Base-by-base conservation (phyloP, 1,284 basidiomycete species). In the Ganoderma boninense region DNA sequence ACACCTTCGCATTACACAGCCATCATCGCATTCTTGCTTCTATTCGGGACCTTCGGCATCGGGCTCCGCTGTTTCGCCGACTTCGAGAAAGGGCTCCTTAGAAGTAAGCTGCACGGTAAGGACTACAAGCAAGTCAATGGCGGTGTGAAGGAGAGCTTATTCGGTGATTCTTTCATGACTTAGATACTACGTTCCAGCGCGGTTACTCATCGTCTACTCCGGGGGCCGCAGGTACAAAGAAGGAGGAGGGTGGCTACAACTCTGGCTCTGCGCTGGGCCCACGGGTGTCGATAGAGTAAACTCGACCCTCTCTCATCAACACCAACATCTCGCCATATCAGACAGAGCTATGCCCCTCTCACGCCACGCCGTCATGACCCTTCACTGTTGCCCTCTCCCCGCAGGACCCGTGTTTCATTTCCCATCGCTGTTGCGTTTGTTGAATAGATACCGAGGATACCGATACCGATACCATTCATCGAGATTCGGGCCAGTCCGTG, bases 11-110 rank as follows among this genome's bases (percentile, higher is more conserved):
- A 23, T 65, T 18, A 23, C 46, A 29, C 63, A 95, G 93, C 92
- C 23, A 87, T 94, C 71, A 85, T 91, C 67, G 89, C 93, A 1
- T 93, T 95, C 81, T 67, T 95, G 23, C 83, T 95, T 61, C 79
- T 95, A 29, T 87, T 94, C 71, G 80, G 84, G 14, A 93, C 92
- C 14, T 94, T 95, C 76, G 86, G 83, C 13, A 87, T 95, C 38
- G 94, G 94, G 43, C 79, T 95, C 18, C 89, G 91, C 64, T 95
- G 94, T 78, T 92, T 94, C 81, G 79, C 86, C 62, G 93, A 95
- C 81, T 95, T 95, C 76, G 90, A 92, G 80, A 89, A 89, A 79
- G 93, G 94, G 35, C 82, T 95, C 35, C 82, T 85, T 62, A 81
- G 84, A 32, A 90, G 93, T 64, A 95, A 95, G 84, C 85, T 87